These are phyloP conservation scores for Malassezia brasiliensis DNA, from an alignment of 1,284 basidiomycete species.

Conservation along the genomic window DNA sequence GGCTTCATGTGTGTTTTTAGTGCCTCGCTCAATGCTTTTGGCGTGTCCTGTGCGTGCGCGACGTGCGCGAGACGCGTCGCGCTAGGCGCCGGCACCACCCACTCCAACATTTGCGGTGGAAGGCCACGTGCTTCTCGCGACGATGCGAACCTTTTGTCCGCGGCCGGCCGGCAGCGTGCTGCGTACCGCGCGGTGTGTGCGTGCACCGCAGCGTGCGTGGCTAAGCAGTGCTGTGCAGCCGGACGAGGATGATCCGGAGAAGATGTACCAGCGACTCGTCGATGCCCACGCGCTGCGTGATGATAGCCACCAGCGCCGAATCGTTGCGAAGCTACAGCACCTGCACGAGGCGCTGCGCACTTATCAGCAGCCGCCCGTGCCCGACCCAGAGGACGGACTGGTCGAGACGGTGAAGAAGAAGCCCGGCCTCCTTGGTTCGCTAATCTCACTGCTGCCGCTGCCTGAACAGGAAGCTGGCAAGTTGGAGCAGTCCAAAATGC, in stretches of 20 bases:
- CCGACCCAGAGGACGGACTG: constrained; percentile 30
- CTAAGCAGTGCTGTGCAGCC: neutral
- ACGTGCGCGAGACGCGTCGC: constrained; percentile 3
- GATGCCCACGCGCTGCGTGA: constrained; percentile 61
- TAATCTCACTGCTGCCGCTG: constrained; percentile 4
- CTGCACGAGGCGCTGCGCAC: constrained; percentile 64
- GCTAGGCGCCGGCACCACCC: constrained; percentile 1
- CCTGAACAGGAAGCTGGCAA: constrained; percentile 6
- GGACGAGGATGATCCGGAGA: constrained; percentile 51
- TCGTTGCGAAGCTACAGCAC: constrained; percentile 69
- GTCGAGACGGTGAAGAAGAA: neutral
- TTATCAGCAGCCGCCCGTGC: constrained; percentile 52
- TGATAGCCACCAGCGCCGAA: constrained; percentile 73
- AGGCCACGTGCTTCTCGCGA: neutral
- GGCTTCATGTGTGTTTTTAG: neutral
- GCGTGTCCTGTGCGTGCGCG: neutral
- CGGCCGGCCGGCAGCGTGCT: neutral
- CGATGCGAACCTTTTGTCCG: neutral
- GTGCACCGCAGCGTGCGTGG: neutral
- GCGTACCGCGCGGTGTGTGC: neutral
- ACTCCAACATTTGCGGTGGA: constrained; percentile 1
- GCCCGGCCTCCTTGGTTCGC: neutral
- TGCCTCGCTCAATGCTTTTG: neutral
- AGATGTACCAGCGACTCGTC: constrained; percentile 67
- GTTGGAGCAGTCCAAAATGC: constrained; percentile 1